phyloP scores from a whole-genome alignment of 2,329 filamentous ascomycete genomes.

The Leptosphaerulina australis region DNA sequence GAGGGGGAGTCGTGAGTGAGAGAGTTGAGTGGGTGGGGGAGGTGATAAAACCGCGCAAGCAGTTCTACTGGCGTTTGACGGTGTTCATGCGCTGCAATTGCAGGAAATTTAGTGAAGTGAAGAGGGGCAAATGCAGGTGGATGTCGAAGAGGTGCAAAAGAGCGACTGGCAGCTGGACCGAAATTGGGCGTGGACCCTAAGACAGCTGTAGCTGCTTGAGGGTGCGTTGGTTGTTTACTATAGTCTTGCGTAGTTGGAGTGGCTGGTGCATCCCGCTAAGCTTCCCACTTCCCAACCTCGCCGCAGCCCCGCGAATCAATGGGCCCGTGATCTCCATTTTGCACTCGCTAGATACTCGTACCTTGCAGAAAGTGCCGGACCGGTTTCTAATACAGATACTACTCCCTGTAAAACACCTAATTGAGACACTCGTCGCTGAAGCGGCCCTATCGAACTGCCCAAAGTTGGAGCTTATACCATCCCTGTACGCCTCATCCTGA shows the following conservation, averaged over 20 bases:
- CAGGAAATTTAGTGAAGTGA: neutral
- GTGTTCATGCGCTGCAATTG: neutral
- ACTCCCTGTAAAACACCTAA: constrained; percentile 8
- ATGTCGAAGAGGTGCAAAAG: constrained; percentile 1
- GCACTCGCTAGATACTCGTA: neutral
- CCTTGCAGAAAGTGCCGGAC: constrained; percentile 10
- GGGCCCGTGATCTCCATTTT: neutral
- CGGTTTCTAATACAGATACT: constrained; percentile 1
- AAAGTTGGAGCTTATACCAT: neutral
- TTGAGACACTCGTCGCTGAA: neutral
- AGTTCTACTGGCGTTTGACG: neutral
- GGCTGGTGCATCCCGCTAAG: constrained; percentile 14
- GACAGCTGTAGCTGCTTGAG: constrained; percentile 3
- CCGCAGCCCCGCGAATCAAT: constrained; percentile 12
- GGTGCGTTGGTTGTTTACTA: constrained; percentile 8
- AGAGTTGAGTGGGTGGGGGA: neutral
- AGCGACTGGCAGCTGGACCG: constrained; percentile 15
- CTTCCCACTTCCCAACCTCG: constrained; percentile 7
- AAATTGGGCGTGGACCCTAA: constrained; percentile 6
- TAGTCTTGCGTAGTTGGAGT: constrained; percentile 5
- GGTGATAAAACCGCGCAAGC: neutral
- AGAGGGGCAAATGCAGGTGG: neutral
- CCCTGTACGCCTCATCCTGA: neutral
- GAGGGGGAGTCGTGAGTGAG: neutral
- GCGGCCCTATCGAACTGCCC: neutral